phyloP scores from a whole-genome alignment of 345 rosid genomes.

The Lenwebbia sp. region DNA sequence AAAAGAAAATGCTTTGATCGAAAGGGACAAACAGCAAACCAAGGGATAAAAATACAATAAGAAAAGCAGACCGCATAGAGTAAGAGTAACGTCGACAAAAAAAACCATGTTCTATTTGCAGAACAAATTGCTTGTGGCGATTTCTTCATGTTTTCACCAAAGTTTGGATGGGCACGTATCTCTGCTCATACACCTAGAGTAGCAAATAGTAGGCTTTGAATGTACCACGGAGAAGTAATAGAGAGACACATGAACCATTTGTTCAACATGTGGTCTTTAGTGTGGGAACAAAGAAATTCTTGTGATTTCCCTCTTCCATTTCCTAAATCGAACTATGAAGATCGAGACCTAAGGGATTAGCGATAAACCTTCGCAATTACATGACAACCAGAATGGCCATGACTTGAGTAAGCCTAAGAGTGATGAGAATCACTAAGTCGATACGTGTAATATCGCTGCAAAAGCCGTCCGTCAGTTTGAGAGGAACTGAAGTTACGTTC shows the following conservation, averaged over 20 bases:
- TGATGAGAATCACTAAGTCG: no score
- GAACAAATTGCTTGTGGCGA: neutral
- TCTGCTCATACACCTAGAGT: neutral
- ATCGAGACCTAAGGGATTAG: no score
- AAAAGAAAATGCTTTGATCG: neutral
- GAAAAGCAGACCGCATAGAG: neutral
- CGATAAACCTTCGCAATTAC: no score
- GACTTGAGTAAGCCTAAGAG: no score
- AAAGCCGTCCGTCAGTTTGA: no score
- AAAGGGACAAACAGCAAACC: neutral
- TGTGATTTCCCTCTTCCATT: no score
- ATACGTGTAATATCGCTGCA: no score
- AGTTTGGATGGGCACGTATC: neutral
- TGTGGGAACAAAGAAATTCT: no score
- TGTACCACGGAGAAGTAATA: neutral
- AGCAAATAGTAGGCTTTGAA: neutral
- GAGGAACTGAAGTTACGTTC: no score
- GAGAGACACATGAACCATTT: neutral
- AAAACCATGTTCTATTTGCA: neutral
- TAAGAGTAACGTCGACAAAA: neutral
- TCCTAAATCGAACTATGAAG: no score
- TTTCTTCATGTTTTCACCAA: neutral
- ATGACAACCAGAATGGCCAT: no score
- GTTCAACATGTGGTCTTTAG: no score
- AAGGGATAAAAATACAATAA: neutral